These are phyloP conservation scores for Xylaria arbuscula DNA, from an alignment of 2,329 filamentous ascomycete species.

Conservation along the genomic window DNA sequence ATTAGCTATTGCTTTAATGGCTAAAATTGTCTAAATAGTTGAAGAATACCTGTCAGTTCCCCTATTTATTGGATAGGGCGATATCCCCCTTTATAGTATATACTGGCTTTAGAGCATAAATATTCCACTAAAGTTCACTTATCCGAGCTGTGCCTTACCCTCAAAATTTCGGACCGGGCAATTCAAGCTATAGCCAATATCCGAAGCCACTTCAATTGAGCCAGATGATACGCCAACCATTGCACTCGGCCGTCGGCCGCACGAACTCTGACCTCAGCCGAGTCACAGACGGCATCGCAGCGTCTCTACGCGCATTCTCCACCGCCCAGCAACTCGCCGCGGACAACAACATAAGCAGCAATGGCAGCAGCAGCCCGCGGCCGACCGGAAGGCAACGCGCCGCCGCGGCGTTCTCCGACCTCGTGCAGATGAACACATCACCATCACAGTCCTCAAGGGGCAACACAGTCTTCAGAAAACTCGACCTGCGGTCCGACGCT, in stretches of 20 bases:
- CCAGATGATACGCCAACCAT: constrained; percentile 50
- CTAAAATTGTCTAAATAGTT: no score
- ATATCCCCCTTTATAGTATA: background rate
- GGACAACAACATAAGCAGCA: constrained; percentile 9
- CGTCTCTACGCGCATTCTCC: constrained; percentile 50
- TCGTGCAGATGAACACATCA: constrained; percentile 37
- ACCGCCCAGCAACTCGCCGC: constrained; percentile 44
- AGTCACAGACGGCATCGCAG: constrained; percentile 48
- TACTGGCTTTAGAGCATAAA: constrained; percentile 22
- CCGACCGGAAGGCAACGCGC: constrained; percentile 42
- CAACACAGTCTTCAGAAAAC: background rate
- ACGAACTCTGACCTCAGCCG: constrained; percentile 46
- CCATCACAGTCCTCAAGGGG: background rate
- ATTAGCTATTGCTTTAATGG: no score
- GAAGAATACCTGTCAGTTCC: no score
- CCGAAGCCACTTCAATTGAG: constrained; percentile 33
- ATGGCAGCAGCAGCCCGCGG: constrained; percentile 17
- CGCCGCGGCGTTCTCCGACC: constrained; percentile 44
- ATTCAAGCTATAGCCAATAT: constrained; percentile 25
- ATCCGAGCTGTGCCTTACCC: constrained; percentile 29
- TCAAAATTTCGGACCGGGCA: constrained; percentile 37
- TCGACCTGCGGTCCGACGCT: constrained; percentile 25
- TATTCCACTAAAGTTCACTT: background rate
- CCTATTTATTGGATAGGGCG: no score
- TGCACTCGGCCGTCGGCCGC: constrained; percentile 45